Percentiles rank a stretch among this genome's conserved stretches.
Conservation (phyloP, 305 asterid genomes). For the Stenogyne calaminthoides region DNA sequence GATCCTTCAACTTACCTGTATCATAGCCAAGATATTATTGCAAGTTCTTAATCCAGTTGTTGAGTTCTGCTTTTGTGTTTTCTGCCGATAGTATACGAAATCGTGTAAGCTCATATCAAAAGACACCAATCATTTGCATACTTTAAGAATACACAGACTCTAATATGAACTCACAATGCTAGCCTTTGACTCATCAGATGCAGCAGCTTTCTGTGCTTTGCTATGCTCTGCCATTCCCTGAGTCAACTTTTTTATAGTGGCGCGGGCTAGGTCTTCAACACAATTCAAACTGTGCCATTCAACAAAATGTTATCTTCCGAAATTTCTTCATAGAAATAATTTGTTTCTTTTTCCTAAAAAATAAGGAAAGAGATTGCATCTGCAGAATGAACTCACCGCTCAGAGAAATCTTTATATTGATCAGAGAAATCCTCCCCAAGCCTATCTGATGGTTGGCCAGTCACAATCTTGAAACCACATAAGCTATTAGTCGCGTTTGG, state of each 20-base stretch:
- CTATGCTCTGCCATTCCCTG: conserved; percentile 79
- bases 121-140: conserved; percentile 16
- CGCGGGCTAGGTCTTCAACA: conserved; percentile 82
- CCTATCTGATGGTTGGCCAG: conserved; percentile 99
- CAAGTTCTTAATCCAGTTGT: conserved; percentile 80
- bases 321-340: conserved; percentile 16
- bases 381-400: conserved; percentile 56
- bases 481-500: conserved; percentile 92
- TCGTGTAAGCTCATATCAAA: conserved; percentile 10
- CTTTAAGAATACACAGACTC: conserved; percentile 5
- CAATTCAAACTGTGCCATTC: conserved; percentile 60
- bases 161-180: conserved; percentile 64
- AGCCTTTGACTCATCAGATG: conserved; percentile 83
- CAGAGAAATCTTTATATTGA: conserved; percentile 71
- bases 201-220: conserved; percentile 69
- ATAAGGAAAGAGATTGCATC: conserved; percentile 6
- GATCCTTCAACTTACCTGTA: conserved; percentile 56
- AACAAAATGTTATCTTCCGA: conserved; percentile 20
- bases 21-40: conserved; percentile 89
- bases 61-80: conserved; percentile 73
- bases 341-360: not conserved
- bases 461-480: conserved; percentile 96
- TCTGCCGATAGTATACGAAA: conserved; percentile 55
- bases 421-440: conserved; percentile 98
- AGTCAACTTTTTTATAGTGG: conserved; percentile 72